Base-by-base conservation (phyloP, 371 early-diverging fungal genomes). In the Syncephalastrum racemosum region DNA sequence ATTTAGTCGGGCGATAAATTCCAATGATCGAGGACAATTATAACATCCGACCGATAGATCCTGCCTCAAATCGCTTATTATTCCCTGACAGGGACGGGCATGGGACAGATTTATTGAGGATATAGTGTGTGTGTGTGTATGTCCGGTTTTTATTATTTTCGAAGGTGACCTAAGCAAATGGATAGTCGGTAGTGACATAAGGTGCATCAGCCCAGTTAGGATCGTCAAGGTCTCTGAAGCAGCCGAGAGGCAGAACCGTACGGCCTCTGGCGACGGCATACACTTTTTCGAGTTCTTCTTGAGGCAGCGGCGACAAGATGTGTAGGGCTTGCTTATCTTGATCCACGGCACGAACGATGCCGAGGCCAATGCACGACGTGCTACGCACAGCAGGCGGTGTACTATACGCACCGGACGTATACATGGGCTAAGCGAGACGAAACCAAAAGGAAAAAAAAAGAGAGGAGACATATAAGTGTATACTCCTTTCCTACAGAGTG, bases 281-380 rank as follows among this genome's bases (percentile, higher is more conserved):
- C 10, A 87, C 89, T 45, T 79, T 66, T 19, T 68, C 50, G 18
- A 91, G 54, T 13, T 60, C 67, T 10, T 67, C 59, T 1, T 45
- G 50, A 0, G 86, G 76, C 3, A 90, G 60, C 0, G 91, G 89
- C 4, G 90, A 84, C 15, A 88, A 41, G n/a, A 92, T 56, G 48
- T 87, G 76, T 10, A 90, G 72, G 16, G 74, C 64, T 46, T 79
- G 82, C 4, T 65, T 65, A 13, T 67, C 56, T 14, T 82, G 83
- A 63, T 91, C 90, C 52, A 92, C 85, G 0, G 85, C 74, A 19
- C 94, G 84, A 45, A 93, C 77, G 27, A 92, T 65, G 2, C 83
- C 94, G 22, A 89, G 62, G 2, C 94, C 94, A 52, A 84, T 66
- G 61, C 90, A 90, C 5, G 72, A 80, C 7, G 75, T 82, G 45